Base-by-base conservation (phyloP, 768 basidiomycete genomes). In the Pleurotus cornucopiae region DNA sequence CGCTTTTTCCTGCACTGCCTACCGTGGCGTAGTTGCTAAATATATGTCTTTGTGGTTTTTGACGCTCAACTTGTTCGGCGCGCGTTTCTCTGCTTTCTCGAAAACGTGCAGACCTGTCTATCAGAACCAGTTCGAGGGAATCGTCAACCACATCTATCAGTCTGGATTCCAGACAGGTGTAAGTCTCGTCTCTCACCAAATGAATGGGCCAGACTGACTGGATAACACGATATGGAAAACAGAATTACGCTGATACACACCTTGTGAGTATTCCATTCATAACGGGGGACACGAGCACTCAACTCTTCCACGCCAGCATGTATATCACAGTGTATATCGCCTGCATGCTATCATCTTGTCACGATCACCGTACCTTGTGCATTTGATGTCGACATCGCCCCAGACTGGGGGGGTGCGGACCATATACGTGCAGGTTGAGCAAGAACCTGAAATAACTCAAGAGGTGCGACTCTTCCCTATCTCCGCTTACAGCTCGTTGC, bases 341-440 rank as follows among this genome's bases (percentile, higher is more conserved):
- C 81, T 92, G 37, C 89, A 94, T 73, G 83, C 87, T 60, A 88
- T 95, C 69, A 86, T 94, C 61, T 77, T 95, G 59, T 90, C 91
- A 58, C 86, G 88, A 53, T 94, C 92, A 30, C 92, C 94, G 38
- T 90, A 84, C 71, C 82, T 95, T 65, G 89, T 88, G 40, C 91
- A 93, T 68, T 77, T 92, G 61, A 91, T 96, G 86, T 88, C 86
- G 55, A 89, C 88, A 48, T 85, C 87, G 34, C 85, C 86, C 21
- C 85, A 84, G 72, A 73, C 76, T 38, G 77, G 77, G 57, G 85
- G 80, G 12, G 84, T 85, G 63, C 81, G 85, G 61, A 75, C 82
- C 54, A 82, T 94, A 63, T 87, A 86, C 66, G 82, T 93, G 54
- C 81, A 84, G 60, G 74, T 94, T 58, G 85, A 88, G 63, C 81